Base-by-base conservation (phyloP, 345 rosid genomes). In the Gossypium australe region DNA sequence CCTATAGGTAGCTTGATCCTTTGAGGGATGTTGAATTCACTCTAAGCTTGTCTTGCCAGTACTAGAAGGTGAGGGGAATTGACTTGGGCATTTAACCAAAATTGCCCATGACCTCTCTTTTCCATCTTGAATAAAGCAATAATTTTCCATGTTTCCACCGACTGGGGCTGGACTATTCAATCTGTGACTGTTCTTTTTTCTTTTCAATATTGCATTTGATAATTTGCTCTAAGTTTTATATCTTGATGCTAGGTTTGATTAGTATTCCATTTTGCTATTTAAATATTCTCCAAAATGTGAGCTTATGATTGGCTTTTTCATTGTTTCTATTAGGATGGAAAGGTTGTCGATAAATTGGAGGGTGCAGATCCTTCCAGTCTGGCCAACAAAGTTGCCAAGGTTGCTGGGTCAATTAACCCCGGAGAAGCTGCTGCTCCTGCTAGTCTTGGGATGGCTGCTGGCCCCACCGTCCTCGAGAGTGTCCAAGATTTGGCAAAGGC, bases 371-470 rank as follows among this genome's bases (percentile, higher is more conserved):
- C 99, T 34, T 90, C 99, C 53, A 83, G 91, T 78, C 87, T 96
- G 84, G 97, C 98, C n/a, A 93, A 90, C 84, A 96, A 92, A 82
- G 92, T 96, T 55, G 87, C 95, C 47, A 90, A 86, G 84, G 80
- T 92, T 63, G 87, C 91, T 1, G 95, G 95, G 18, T 83, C 87
- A 10, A 84, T 82, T 70, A 87, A 85, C 34, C 80, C 90, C 66
- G 85, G 84, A 34, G 93, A 87, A 73, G 88, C 99, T 81, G 97
- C 99, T 11, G 94, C 97, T 77, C 99, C 98, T 71, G 97, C 99
- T 70, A 96, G 99, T 86, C 90, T 93, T 66, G 99, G 97, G 22
- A 79, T 96, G 88, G 98, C 98, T 80, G 98, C 98, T 49, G 99
- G 95, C 17, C 86, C 97, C 20, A 79, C 82, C 45, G 66, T 93